Base-by-base conservation (phyloP, 345 rosid species). In the Noccaea caerulescens region DNA sequence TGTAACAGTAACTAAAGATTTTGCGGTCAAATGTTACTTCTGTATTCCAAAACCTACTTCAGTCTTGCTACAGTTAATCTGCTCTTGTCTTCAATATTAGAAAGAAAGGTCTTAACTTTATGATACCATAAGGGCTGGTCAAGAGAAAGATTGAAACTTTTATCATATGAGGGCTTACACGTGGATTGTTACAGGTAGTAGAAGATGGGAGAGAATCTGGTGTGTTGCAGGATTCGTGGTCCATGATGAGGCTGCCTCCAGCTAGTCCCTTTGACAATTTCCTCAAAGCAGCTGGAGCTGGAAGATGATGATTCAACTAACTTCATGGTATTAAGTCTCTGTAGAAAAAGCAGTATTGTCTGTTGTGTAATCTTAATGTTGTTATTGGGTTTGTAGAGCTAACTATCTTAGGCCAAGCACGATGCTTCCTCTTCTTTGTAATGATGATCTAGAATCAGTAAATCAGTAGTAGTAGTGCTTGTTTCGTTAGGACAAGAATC, bases 251-350 rank as follows among this genome's bases (percentile, higher is more conserved):
- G 74, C 81, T 91, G 36, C 99, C 99, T 16, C 93, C 98, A 6
- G 88, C 98, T 3, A 91, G 98, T 75, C 97, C 98, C 46, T 94
- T 83, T 33, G 97, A 88, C 80, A 94, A 94, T 81, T 94, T 91
- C 78, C 95, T 91, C 30, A 88, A 84, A 76, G 97, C 95, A 58
- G 97, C 99, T 8, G 84, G 97, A 75, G 73, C 79, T 0, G 78
- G 73, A 36, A 83, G 67, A 50, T 73, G 30, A 27, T 27, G 38
- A 66, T 42, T 58, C 32, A 13, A 30, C 32, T 68, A 60, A 68
- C 78, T 42, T 14, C 27, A 41, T 66, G 13, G 10, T 50, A 37
- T 43, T 6, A 33, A 42, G 32, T 34, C 42, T 58, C 20, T 51
- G 73, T 74, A 74, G 72, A 59, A 66, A 62, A 49, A 27, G 54